Evolutionary conservation across 192 early-diverging fungal species (phyloP), one percentile per base, ranked within the genome.

Genomic region (Backusella westeae): DNA sequence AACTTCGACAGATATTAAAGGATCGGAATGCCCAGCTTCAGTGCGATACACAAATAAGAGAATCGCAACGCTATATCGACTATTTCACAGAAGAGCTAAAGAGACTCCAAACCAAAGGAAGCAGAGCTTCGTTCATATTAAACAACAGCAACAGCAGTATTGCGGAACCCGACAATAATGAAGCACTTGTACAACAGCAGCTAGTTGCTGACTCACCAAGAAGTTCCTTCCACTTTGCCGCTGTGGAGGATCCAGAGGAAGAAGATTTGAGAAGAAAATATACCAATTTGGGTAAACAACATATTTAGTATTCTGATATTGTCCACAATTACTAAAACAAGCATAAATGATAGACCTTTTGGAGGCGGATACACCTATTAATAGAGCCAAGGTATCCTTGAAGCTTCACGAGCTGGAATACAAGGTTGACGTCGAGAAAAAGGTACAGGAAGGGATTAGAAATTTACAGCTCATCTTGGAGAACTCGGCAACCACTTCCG

Each of bases 371-470:
- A 89, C 90, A 35, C 87, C 89, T 9, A 83, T 93, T 78, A 89
- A 90, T 6, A 84, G 77, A 15, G 89, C 89, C 53, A 91, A 92
- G 78, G 87, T 93, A 52, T 91, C 91, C 39, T 82, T 91, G 78
- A 96, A 95, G 82, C 87, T 98, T 12, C 88, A 90, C n/a, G 94
- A 97, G 80, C 85, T 97, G 67, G 90, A 91, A 29, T 92, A 90
- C 76, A 97, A 98, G 82, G 89, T 98, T 6, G 93, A 96, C 75
- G 92, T 98, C 9, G 98, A 99, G 87, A 91, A 88, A 77, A 96
- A 96, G 83, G 91, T 99, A 41, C 91, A 92, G 74, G 92, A 90
- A 17, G 95, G 94, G 15, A 91, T 97, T 38, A 70, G 39, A 10
- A 80, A 80, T 21, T 75, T 84, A 52, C 59, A 44, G 12, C 41